Conservation (phyloP, 345 rosid species). For the Acer campestre region DNA sequence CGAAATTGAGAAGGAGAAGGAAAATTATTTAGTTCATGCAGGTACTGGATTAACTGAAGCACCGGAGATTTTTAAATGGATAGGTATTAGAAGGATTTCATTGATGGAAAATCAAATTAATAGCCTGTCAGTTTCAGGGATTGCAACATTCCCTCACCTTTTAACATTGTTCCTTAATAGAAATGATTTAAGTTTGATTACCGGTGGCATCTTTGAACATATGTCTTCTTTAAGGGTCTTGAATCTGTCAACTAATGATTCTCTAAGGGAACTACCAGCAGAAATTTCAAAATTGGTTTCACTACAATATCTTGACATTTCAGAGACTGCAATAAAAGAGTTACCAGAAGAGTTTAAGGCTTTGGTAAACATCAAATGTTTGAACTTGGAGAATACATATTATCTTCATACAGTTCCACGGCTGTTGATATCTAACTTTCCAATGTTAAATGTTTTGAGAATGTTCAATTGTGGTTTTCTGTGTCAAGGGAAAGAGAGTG, state of each 20-base stretch:
- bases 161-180: conserved; percentile 11
- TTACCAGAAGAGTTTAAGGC: neutral
- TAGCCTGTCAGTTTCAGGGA: neutral
- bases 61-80: neutral
- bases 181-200: neutral
- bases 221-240: neutral
- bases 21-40: conserved; percentile 1
- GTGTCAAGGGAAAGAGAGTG: conserved; percentile 2
- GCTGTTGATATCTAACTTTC: neutral
- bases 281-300: neutral
- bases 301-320: neutral
- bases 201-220: neutral
- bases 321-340: neutral
- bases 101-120: neutral
- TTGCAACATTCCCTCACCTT: neutral
- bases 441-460: neutral
- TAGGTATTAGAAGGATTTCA: neutral
- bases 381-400: neutral
- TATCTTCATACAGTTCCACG: neutral
- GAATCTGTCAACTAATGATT: neutral
- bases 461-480: conserved; percentile 7
- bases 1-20: neutral
- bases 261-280: neutral
- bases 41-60: neutral
- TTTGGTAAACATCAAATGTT: neutral